phyloP scores from a whole-genome alignment of 2,329 filamentous ascomycete species.

The Herpomyces periplanetae region DNA sequence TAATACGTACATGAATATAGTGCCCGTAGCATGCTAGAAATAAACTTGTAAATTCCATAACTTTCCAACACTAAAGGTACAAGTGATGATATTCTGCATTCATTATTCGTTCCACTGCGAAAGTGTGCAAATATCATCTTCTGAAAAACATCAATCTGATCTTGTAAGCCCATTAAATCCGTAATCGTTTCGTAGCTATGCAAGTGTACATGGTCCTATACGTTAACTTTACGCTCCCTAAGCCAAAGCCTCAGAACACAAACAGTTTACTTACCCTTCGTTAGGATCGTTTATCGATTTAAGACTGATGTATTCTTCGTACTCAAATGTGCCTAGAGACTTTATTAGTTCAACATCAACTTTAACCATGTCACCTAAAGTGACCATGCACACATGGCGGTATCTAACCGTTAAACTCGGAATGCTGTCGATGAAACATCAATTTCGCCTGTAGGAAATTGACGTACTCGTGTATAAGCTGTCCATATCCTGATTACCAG shows the following conservation, averaged over 20 bases:
- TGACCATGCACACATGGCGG: conserved; percentile 4
- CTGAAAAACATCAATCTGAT: conserved; percentile 93
- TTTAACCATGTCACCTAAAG: not conserved
- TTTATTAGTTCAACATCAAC: conserved; percentile 2
- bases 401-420: conserved; percentile 53
- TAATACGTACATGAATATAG: conserved; percentile 57
- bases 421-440: conserved; percentile 78
- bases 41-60: conserved; percentile 97
- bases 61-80: conserved; percentile 85
- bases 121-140: conserved; percentile 96
- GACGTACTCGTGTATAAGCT: conserved; percentile 82
- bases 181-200: conserved; percentile 48
- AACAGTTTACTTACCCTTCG: conserved; percentile 31
- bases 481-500: conserved; percentile 22
- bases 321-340: conserved; percentile 37
- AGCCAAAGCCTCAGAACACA: too few species aligned
- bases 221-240: too few species aligned
- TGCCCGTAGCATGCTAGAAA: conserved; percentile 90
- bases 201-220: too few species aligned
- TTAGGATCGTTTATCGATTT: conserved; percentile 97
- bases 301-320: conserved; percentile 90
- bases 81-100: conserved; percentile 72
- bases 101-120: conserved; percentile 58
- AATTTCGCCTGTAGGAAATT: conserved; percentile 79
- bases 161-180: conserved; percentile 79